Percentiles rank a stretch among this genome's conserved stretches.
These are phyloP conservation scores for Mortierella sp. DNA, from an alignment of 371 early-diverging fungal genomes.

Conservation along the genomic window DNA sequence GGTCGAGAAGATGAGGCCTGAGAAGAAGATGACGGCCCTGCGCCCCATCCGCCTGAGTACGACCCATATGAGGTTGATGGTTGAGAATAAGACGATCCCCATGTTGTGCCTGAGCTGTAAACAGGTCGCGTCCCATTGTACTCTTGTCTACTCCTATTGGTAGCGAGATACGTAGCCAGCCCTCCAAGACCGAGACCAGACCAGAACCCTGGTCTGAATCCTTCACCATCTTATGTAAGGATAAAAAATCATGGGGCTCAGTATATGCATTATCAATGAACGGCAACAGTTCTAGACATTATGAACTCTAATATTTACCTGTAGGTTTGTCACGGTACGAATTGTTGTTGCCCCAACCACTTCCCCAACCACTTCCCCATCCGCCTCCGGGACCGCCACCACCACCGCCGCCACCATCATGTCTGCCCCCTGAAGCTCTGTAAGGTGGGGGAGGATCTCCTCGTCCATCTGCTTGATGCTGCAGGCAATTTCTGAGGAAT, in stretches of 20 bases:
- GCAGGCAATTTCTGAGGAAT: conserved; percentile 29
- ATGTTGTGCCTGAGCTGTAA: not conserved
- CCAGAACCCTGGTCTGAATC: conserved; percentile 59
- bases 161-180: conserved; percentile 43
- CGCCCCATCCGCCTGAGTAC: conserved; percentile 9
- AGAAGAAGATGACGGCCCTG: conserved; percentile 10
- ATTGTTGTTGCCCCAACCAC: conserved; percentile 37
- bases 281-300: not conserved
- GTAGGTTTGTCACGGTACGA: conserved; percentile 21
- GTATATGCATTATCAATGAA: not conserved
- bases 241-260: not conserved
- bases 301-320: conserved; percentile 10
- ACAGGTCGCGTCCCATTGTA: not conserved
- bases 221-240: conserved; percentile 3
- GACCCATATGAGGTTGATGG: conserved; percentile 20
- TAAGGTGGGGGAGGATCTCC: conserved; percentile 52
- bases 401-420: conserved; percentile 46
- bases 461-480: conserved; percentile 1
- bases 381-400: conserved; percentile 35
- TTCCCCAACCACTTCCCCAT: conserved; percentile 39
- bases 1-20: conserved; percentile 15
- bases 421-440: conserved; percentile 33
- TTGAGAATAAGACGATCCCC: not conserved
- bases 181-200: conserved; percentile 56
- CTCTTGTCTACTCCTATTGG: conserved; percentile 25